These are phyloP conservation scores for Mycena amicta DNA, from an alignment of 768 basidiomycete species.

Conservation along the genomic window DNA sequence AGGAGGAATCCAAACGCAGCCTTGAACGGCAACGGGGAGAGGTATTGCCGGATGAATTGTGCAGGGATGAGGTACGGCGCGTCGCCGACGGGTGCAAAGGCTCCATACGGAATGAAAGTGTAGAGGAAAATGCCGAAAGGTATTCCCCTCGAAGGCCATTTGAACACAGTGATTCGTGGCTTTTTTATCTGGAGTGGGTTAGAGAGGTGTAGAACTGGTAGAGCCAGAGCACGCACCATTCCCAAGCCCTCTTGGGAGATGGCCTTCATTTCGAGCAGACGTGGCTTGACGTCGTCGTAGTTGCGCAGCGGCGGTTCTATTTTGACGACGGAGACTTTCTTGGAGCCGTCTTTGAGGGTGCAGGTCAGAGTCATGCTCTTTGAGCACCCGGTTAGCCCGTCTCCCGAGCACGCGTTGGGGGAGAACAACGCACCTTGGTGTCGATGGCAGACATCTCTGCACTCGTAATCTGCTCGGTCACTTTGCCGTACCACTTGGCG, in stretches of 20 bases:
- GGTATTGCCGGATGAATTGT: slow-evolving; percentile 29
- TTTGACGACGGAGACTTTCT: slow-evolving; percentile 52
- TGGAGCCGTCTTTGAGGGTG: slow-evolving; percentile 49
- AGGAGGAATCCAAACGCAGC: slow-evolving; percentile 35
- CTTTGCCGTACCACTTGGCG: slow-evolving; percentile 74
- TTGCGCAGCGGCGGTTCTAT: slow-evolving; percentile 74
- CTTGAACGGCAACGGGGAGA: slow-evolving; percentile 34
- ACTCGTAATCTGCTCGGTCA: slow-evolving; percentile 52
- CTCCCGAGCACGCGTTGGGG: not conserved
- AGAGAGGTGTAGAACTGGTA: not conserved
- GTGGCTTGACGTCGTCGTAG: slow-evolving; percentile 82
- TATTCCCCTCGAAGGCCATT: slow-evolving; percentile 38
- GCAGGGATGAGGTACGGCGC: slow-evolving; percentile 36
- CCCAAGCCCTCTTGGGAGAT: slow-evolving; percentile 79
- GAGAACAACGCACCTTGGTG: slow-evolving; percentile 63
- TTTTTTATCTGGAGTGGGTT: slow-evolving; percentile 50
- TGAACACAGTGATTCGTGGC: slow-evolving; percentile 64
- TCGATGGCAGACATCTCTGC: slow-evolving; percentile 76
- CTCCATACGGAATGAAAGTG: slow-evolving; percentile 35
- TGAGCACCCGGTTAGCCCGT: not conserved
- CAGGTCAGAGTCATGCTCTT: slow-evolving; percentile 76
- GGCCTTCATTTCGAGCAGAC: slow-evolving; percentile 78
- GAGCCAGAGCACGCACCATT: slow-evolving; percentile 54
- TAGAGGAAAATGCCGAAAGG: slow-evolving; percentile 24
- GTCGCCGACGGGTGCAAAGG: slow-evolving; percentile 26